Conservation (phyloP, 1,284 basidiomycete genomes). For the Ceratobasidium sp. region DNA sequence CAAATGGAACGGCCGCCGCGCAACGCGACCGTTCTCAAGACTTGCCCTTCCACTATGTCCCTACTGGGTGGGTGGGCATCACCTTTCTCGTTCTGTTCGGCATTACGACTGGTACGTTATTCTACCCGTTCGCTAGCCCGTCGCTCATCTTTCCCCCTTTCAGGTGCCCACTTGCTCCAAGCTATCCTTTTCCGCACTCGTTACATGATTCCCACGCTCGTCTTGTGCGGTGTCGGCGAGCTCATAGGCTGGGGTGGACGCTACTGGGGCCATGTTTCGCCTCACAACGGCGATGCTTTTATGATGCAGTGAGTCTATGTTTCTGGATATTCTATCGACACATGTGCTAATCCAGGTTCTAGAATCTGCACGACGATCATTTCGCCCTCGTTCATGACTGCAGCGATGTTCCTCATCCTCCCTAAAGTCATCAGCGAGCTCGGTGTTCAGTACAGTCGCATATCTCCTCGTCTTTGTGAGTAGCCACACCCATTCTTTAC, state of each 20-base stretch:
- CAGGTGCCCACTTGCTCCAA: slow-evolving; percentile 60
- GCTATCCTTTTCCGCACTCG: slow-evolving; percentile 59
- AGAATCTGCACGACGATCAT: slow-evolving; percentile 38
- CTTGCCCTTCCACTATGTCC: slow-evolving; percentile 38
- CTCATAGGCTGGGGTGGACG: slow-evolving; percentile 55
- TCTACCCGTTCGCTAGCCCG: not conserved
- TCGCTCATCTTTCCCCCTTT: not conserved
- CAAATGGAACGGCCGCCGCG: not conserved
- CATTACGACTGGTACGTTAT: slow-evolving; percentile 23
- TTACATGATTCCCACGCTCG: slow-evolving; percentile 65
- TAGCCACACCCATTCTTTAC: not conserved
- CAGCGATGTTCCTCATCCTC: slow-evolving; percentile 49
- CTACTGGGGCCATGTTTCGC: slow-evolving; percentile 47
- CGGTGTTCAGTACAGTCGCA: slow-evolving; percentile 52
- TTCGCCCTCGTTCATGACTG: slow-evolving; percentile 41
- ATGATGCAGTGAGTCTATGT: slow-evolving; percentile 60
- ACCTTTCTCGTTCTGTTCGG: slow-evolving; percentile 44
- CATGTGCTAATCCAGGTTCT: not conserved
- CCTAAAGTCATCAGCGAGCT: slow-evolving; percentile 53
- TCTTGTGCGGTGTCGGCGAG: slow-evolving; percentile 64
- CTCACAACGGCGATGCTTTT: slow-evolving; percentile 51
- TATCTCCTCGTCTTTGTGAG: slow-evolving; percentile 50
- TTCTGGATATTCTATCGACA: not conserved
- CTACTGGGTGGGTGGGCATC: slow-evolving; percentile 44
- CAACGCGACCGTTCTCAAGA: slow-evolving; percentile 1